Evolutionary conservation across 495 filamentous ascomycete genomes (phyloP).

Genomic region (Penicillium waksmanii): DNA sequence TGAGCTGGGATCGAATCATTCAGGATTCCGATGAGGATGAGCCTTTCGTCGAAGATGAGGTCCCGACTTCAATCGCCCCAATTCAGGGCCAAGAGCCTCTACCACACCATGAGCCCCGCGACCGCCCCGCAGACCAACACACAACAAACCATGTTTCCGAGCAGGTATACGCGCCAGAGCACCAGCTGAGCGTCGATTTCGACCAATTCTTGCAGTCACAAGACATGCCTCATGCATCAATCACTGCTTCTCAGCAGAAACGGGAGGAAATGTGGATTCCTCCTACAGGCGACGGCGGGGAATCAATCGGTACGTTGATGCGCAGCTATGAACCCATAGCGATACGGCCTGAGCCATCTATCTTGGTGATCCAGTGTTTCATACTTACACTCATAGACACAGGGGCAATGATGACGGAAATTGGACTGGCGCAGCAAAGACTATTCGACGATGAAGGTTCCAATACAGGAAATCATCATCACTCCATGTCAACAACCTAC

Average conservation of each 20-base stretch:
- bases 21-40: slow-evolving; percentile 58
- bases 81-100: slow-evolving; percentile 17
- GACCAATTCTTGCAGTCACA: slow-evolving; percentile 46
- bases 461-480: slow-evolving; percentile 15
- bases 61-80: slow-evolving; percentile 27
- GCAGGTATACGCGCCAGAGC: slow-evolving; percentile 14
- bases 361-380: neutral
- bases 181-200: slow-evolving; percentile 39
- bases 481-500: slow-evolving; percentile 21
- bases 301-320: slow-evolving; percentile 40
- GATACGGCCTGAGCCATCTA: neutral
- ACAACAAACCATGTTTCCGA: slow-evolving; percentile 15
- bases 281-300: slow-evolving; percentile 24
- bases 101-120: slow-evolving; percentile 18
- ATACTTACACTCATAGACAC: slow-evolving; percentile 1
- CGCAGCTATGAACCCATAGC: neutral
- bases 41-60: slow-evolving; percentile 34
- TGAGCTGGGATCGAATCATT: slow-evolving; percentile 47
- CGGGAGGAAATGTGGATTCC: slow-evolving; percentile 49
- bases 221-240: slow-evolving; percentile 17
- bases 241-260: slow-evolving; percentile 42
- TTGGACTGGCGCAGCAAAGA: slow-evolving; percentile 41
- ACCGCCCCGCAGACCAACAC: slow-evolving; percentile 22
- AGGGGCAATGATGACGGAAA: slow-evolving; percentile 46
- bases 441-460: slow-evolving; percentile 40